Evolutionary conservation across 148 eudicot genomes (phyloP), one percentile per base, ranked within the genome.

Genomic region (Rhododendron williamsianum): DNA sequence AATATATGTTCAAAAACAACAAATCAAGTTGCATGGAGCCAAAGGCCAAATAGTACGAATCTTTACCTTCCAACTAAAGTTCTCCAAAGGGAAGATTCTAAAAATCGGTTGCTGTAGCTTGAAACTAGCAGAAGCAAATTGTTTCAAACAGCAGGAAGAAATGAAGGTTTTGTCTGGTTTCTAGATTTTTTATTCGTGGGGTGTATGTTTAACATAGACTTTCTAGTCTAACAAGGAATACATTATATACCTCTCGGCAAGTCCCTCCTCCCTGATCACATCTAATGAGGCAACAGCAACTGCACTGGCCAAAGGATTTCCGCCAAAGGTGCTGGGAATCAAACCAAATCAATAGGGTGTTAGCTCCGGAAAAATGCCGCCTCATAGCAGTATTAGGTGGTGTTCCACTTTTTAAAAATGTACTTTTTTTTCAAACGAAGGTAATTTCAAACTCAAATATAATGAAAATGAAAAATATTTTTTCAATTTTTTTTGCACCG

Each of bases 231-330:
- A 45, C 67, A 76, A n/a, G 51, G 78, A 83, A 80, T 6, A 87
- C 16, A 52, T 33, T 54, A 56, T 15, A 46, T 94, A 97, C 99
- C 98, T 97, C 84, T 95, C 95, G 33, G 90, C 94, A 85, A 97
- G 98, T 84, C 90, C 89, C 89, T 97, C 99, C 33, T 95, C 97
- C 88, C 76, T 87, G 81, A 95, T 88, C 87, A 97, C 99, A 85
- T 97, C 93, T 78, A 97, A 90, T 78, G 99, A 94, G 10, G 98
- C 98, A 86, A 94, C 88, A 84, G 96, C 99, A 86, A 97, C 95
- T 80, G 95, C 95, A 89, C 98, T 95, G 36, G 95, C 99, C 92
- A 97, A 91, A 82, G 99, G 98, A 89, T 95, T 97, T 82, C 99
- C 99, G 11, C 99, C 99, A 88, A 97, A 97, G 65, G 99, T 97